phyloP scores from a whole-genome alignment of 495 filamentous ascomycete species.

The Aspergillus bertholletiae region DNA sequence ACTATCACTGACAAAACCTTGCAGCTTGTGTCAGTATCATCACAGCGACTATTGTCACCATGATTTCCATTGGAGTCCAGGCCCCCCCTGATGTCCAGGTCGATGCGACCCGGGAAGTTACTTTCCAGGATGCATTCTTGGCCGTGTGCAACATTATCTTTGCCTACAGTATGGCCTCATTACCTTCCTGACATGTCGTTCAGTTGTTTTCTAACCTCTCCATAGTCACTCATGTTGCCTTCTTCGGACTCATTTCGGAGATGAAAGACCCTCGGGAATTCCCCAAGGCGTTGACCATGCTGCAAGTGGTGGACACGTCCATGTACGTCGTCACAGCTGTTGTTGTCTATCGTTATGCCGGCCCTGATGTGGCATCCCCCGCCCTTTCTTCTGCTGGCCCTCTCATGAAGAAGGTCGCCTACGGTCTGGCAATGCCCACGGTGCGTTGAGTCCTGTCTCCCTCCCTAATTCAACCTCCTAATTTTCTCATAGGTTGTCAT shows the following conservation, averaged over 20 bases:
- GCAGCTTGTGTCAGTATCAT: slow-evolving; percentile 60
- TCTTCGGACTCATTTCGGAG: slow-evolving; percentile 75
- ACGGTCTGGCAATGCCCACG: slow-evolving; percentile 72
- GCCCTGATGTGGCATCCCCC: slow-evolving; percentile 64
- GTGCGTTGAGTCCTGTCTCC: slow-evolving; percentile 18
- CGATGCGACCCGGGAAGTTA: slow-evolving; percentile 16
- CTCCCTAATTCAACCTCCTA: not conserved
- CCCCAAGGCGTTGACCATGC: slow-evolving; percentile 59
- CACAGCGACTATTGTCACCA: slow-evolving; percentile 63
- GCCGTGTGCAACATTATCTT: slow-evolving; percentile 39
- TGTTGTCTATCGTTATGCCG: slow-evolving; percentile 67
- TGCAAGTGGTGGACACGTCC: slow-evolving; percentile 59
- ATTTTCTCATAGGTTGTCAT: slow-evolving; percentile 26
- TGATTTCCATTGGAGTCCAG: slow-evolving; percentile 57
- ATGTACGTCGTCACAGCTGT: slow-evolving; percentile 53
- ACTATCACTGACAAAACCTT: not conserved
- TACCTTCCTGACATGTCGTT: not conserved
- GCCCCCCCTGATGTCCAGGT: slow-evolving; percentile 19
- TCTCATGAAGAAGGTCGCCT: slow-evolving; percentile 64
- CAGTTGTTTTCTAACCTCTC: slow-evolving; percentile 2
- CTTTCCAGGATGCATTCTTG: slow-evolving; percentile 27
- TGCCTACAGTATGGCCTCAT: slow-evolving; percentile 30
- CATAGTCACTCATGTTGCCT: slow-evolving; percentile 61
- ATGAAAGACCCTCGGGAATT: slow-evolving; percentile 64
- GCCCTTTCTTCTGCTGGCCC: slow-evolving; percentile 63